Percentiles rank a stretch among this genome's conserved stretches.
phyloP scores from a whole-genome alignment of 495 filamentous ascomycete genomes.

The Aspergillus indologenus region DNA sequence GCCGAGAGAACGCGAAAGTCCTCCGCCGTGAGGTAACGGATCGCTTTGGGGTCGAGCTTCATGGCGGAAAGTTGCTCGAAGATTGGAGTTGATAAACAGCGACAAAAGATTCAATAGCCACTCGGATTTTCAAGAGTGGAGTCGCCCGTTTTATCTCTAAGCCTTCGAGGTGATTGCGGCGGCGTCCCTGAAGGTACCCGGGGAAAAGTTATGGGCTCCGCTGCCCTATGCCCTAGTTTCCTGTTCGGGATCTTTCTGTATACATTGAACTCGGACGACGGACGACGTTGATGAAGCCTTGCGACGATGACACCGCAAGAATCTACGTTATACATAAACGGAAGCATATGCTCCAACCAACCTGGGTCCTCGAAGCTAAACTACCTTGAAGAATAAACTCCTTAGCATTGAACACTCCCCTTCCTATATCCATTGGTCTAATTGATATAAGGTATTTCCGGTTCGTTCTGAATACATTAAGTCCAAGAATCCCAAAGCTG shows the following conservation, averaged over 20 bases:
- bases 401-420: neutral
- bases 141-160: too few relatives aligned
- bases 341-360: too few relatives aligned
- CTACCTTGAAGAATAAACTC: too few relatives aligned
- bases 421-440: slow-evolving; percentile 6
- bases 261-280: too few relatives aligned
- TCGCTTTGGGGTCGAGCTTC: slow-evolving; percentile 88
- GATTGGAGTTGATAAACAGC: too few relatives aligned
- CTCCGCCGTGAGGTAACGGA: slow-evolving; percentile 87
- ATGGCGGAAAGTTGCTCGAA: slow-evolving; percentile 41
- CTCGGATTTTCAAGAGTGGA: too few relatives aligned
- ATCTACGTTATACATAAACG: too few relatives aligned
- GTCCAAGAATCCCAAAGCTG: slow-evolving; percentile 30
- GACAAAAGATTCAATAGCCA: too few relatives aligned
- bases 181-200: slow-evolving; percentile 13
- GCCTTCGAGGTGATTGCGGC: slow-evolving; percentile 12
- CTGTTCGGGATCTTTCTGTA: slow-evolving; percentile 22
- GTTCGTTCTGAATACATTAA: slow-evolving; percentile 42
- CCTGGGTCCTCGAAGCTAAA: too few relatives aligned
- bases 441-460: slow-evolving; percentile 22
- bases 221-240: slow-evolving; percentile 48
- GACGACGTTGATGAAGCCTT: too few relatives aligned
- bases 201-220: slow-evolving; percentile 34
- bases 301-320: too few relatives aligned
- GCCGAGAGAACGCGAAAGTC: slow-evolving; percentile 95